Evolutionary conservation across 495 filamentous ascomycete genomes (phyloP).

Genomic region (Cudoniella acicularis): DNA sequence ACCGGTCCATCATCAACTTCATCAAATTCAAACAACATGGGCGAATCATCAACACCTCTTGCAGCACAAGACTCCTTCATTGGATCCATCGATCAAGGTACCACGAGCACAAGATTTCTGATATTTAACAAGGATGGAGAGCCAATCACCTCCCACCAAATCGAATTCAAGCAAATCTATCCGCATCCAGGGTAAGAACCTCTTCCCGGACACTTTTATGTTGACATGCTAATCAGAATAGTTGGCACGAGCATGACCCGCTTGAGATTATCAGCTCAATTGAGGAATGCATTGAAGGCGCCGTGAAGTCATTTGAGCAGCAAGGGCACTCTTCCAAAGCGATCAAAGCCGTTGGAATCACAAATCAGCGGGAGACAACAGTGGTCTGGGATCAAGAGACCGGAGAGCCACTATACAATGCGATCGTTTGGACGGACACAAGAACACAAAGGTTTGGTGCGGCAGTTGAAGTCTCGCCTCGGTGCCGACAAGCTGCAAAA

Average conservation of each 20-base stretch:
- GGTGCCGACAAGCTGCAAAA: constrained; percentile 66
- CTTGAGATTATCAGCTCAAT: constrained; percentile 75
- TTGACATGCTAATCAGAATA: constrained; percentile 32
- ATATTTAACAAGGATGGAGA: constrained; percentile 84
- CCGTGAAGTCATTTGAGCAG: constrained; percentile 66
- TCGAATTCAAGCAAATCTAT: constrained; percentile 86
- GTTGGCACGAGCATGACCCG: constrained; percentile 94
- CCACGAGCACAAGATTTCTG: constrained; percentile 89
- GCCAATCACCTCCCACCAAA: constrained; percentile 81
- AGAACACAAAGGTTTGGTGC: constrained; percentile 72
- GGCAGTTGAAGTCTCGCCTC: constrained; percentile 63
- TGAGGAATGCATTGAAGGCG: constrained; percentile 77
- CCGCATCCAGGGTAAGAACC: constrained; percentile 72
- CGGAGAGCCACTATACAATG: constrained; percentile 80
- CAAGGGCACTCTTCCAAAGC: constrained; percentile 65
- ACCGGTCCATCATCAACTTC: not conserved
- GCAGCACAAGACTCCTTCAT: constrained; percentile 31
- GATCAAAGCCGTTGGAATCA: constrained; percentile 85
- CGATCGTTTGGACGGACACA: constrained; percentile 92
- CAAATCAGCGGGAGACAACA: constrained; percentile 90
- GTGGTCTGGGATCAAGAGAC: constrained; percentile 85
- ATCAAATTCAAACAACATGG: constrained; percentile 1
- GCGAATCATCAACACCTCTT: constrained; percentile 3
- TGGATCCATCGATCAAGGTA: constrained; percentile 81
- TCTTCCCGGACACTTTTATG: not conserved